These are phyloP conservation scores for Platanus orientalis DNA, from an alignment of 164 flowering plant genomes.

Conservation along the genomic window DNA sequence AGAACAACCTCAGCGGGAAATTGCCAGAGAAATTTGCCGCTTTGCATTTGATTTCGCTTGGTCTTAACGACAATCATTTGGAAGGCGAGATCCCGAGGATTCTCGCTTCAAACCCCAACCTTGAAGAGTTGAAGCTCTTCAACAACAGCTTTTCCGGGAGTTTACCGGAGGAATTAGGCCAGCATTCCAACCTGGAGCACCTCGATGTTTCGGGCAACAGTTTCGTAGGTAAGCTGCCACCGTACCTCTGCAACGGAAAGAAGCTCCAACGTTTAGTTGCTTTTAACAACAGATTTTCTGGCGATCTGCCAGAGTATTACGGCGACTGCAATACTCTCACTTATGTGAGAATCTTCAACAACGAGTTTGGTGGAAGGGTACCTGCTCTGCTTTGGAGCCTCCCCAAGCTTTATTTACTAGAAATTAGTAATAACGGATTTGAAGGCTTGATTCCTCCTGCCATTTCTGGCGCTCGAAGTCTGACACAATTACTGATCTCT, in stretches of 20 bases:
- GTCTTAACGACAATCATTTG: constrained; percentile 52
- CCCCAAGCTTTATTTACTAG: constrained; percentile 24
- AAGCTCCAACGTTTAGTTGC: constrained; percentile 31
- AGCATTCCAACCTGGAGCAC: constrained; percentile 29
- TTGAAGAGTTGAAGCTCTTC: constrained; percentile 46
- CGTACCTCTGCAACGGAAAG: constrained; percentile 37
- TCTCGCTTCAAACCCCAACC: constrained; percentile 34
- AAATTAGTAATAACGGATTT: constrained; percentile 40
- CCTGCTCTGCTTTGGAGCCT: constrained; percentile 52
- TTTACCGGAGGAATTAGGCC: constrained; percentile 53
- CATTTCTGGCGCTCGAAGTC: constrained; percentile 26
- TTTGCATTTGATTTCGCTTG: constrained; percentile 37
- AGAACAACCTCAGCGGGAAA: constrained; percentile 53
- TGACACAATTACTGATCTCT: constrained; percentile 31
- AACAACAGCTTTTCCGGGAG: constrained; percentile 59
- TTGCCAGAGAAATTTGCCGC: constrained; percentile 47
- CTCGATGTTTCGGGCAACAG: constrained; percentile 62
- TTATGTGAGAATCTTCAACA: constrained; percentile 42
- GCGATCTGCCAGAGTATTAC: constrained; percentile 38
- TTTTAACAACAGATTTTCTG: constrained; percentile 53
- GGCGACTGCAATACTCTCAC: constrained; percentile 47
- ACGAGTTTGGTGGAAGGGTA: constrained; percentile 41
- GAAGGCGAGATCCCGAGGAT: constrained; percentile 47
- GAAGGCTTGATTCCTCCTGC: constrained; percentile 43
- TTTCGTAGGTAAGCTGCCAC: constrained; percentile 58